Evolutionary conservation across 805 yeast species (phyloP), one percentile per base, ranked within the genome.

Genomic region (Teunomyces barrocoloradensis): DNA sequence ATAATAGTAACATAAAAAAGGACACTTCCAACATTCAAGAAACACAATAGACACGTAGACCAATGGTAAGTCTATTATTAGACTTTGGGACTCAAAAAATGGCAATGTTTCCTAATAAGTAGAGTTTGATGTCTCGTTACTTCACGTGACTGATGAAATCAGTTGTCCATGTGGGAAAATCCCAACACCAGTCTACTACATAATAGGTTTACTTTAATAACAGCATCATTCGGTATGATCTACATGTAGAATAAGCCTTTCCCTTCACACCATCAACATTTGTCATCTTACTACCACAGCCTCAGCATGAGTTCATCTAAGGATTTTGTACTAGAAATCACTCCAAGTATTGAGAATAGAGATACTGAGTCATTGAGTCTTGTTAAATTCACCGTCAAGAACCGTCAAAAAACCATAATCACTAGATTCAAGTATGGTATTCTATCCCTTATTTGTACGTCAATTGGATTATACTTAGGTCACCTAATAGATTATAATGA

Each of bases 291-390:
- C 29, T 25, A 13, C 11, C 36, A 20, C 17, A 28, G 13, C 11
- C 36, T 5, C 17, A 28, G 13, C 36, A 65, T 66, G 72, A 61
- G 70, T 33, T 61, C 66, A 6, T 43, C 58, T 28, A 68, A 68
- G 48, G 60, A 65, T 45, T 66, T 60, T 49, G 45, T 52, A 13
- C 57, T 69, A 37, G 68, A 64, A 39, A 57, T 65, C 32, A 50
- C 51, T 15, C 67, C 65, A 29, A 51, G 57, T 33, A 44, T 55
- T 43, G 57, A 43, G 29, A 49, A 40, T 6, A 47, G 52, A 29
- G 45, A 51, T 17, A 43, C 46, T 11, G 41, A 44, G 32, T 23
- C 51, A 7, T 46, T 49, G 20, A 56, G 48, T 39, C 41, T 60
- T 21, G 28, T 60, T 11, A 57, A 57, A 42, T 60, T 60, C 45